These are phyloP conservation scores for Globisporangium echinulatum DNA, from an alignment of 352 stramenopile species.

Conservation along the genomic window DNA sequence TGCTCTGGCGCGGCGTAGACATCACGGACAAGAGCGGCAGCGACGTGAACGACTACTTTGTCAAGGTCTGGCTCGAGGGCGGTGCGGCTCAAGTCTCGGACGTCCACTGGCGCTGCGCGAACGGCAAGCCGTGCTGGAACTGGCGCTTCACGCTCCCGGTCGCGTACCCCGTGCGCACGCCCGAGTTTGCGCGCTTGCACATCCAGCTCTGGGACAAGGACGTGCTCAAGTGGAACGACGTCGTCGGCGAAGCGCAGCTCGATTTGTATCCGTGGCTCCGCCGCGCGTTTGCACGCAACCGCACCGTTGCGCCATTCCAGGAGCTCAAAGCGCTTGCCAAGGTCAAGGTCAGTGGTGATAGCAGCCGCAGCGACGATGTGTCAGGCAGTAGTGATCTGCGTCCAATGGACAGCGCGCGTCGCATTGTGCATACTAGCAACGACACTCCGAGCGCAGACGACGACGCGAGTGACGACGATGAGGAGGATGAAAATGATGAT, in stretches of 20 bases:
- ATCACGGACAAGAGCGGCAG: conserved; percentile 69
- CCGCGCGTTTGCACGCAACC: conserved; percentile 50
- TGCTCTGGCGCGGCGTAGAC: conserved; percentile 87
- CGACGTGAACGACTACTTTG: conserved; percentile 90
- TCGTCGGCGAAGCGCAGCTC: conserved; percentile 80
- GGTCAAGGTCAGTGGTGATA: not conserved
- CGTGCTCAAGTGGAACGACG: conserved; percentile 89
- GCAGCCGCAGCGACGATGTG: not conserved
- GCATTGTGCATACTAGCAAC: not conserved
- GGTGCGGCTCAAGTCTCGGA: conserved; percentile 61
- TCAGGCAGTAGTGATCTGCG: not conserved
- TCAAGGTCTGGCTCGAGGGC: conserved; percentile 88
- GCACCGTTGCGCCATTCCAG: conserved; percentile 49
- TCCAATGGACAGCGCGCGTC: not conserved
- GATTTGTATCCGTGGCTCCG: conserved; percentile 84
- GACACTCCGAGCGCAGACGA: not conserved
- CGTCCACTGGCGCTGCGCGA: conserved; percentile 89
- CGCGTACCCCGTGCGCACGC: conserved; percentile 64
- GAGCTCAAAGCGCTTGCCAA: conserved; percentile 40
- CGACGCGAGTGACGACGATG: not conserved
- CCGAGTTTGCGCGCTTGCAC: conserved; percentile 84
- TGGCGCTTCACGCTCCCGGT: conserved; percentile 88
- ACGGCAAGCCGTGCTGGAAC: conserved; percentile 89
- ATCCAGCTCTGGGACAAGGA: conserved; percentile 93
- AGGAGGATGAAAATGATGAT: not conserved